phyloP scores from a whole-genome alignment of 495 filamentous ascomycete species.

The Penicillium parvum region DNA sequence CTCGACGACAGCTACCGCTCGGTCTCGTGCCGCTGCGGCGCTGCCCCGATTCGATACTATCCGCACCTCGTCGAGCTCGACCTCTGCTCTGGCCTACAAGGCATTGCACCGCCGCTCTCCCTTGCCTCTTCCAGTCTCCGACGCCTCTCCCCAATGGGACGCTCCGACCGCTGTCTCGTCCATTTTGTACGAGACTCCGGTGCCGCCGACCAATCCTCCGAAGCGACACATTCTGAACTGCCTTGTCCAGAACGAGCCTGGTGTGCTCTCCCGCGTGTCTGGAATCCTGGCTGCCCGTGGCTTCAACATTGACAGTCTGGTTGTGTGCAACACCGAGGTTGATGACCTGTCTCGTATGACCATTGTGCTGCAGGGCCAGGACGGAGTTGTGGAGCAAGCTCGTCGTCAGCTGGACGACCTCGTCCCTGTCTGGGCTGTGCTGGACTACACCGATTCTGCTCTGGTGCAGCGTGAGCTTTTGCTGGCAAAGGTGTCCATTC shows the following conservation, averaged over 20 bases:
- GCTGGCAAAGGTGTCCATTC: constrained; percentile 91
- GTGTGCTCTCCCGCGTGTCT: constrained; percentile 91
- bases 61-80: constrained; percentile 57
- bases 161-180: constrained; percentile 93
- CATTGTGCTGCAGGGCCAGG: constrained; percentile 91
- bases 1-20: constrained; percentile 25
- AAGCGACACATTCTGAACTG: constrained; percentile 97
- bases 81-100: constrained; percentile 95
- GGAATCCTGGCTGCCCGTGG: constrained; percentile 93
- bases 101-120: constrained; percentile 85
- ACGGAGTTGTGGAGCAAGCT: constrained; percentile 96
- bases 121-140: constrained; percentile 71
- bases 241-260: constrained; percentile 97
- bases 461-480: constrained; percentile 95
- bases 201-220: constrained; percentile 74
- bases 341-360: constrained; percentile 97
- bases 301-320: constrained; percentile 98
- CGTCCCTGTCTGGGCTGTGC: constrained; percentile 95
- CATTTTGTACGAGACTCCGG: constrained; percentile 97
- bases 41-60: constrained; percentile 34
- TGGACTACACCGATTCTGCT: constrained; percentile 89
- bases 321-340: constrained; percentile 98
- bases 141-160: constrained; percentile 78
- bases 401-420: constrained; percentile 92
- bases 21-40: constrained; percentile 32